These are phyloP conservation scores for Phytopythium helicoides DNA, from an alignment of 352 stramenopile species.

Conservation along the genomic window DNA sequence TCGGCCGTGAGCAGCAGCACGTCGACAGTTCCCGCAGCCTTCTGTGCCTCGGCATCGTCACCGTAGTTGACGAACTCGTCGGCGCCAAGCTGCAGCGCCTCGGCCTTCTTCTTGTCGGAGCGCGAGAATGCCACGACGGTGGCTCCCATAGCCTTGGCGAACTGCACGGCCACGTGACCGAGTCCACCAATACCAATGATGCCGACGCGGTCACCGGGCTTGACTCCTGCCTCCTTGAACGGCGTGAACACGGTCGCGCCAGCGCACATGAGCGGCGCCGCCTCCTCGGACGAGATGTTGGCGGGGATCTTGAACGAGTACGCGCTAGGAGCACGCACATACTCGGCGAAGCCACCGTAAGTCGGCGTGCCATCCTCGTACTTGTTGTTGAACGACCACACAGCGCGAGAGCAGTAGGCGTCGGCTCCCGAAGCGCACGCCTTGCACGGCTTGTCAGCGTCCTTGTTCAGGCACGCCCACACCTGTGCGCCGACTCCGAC, in stretches of 20 bases:
- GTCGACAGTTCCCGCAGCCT: constrained; percentile 41
- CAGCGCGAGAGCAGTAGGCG: constrained; percentile 46
- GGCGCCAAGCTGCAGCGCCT: constrained; percentile 50
- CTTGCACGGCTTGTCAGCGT: constrained; percentile 47
- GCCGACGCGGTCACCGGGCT: constrained; percentile 52
- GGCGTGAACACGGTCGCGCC: constrained; percentile 81
- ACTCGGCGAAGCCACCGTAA: constrained; percentile 69
- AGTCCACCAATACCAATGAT: constrained; percentile 82
- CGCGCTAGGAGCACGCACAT: constrained; percentile 51
- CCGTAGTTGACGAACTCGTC: constrained; percentile 58
- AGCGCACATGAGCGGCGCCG: constrained; percentile 75
- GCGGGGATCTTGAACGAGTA: constrained; percentile 80
- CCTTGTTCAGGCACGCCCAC: constrained; percentile 53
- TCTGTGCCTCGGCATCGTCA: constrained; percentile 28
- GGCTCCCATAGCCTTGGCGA: constrained; percentile 60
- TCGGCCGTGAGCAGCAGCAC: constrained; percentile 71
- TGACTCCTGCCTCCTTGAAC: constrained; percentile 45
- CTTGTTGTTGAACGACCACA: constrained; percentile 48
- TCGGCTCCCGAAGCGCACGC: constrained; percentile 52
- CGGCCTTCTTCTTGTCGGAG: constrained; percentile 48
- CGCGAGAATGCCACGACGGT: constrained; percentile 66
- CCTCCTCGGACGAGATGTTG: constrained; percentile 46
- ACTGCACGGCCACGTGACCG: constrained; percentile 85
- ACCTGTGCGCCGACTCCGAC: constrained; percentile 63
- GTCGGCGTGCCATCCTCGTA: constrained; percentile 34